Base-by-base conservation (phyloP, 208 protist species). In the Leishmania guyanensis region DNA sequence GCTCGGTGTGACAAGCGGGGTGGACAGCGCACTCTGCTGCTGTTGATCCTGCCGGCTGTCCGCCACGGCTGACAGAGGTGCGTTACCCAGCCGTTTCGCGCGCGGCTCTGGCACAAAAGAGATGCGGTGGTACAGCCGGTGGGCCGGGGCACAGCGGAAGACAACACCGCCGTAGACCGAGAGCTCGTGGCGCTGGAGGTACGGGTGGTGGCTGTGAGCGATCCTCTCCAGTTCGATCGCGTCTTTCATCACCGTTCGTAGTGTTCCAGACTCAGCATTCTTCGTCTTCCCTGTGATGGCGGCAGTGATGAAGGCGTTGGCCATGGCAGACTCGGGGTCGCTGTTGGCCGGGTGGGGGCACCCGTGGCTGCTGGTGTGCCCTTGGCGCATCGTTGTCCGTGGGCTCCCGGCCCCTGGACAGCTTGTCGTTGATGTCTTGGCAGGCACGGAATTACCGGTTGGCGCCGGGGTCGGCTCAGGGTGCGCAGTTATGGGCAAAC, bases 71-170 rank as follows among this genome's bases (percentile, higher is more conserved):
- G 80, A 53, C 48, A 78, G 60, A 58, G 78, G 72, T 73, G 73
- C 66, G 60, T 80, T 66, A 71, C 66, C 71, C 36, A 80, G 22
- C 51, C 81, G 50, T 60, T 78, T 80, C 80, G 78, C 71, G 20
- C 73, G 66, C 20, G 71, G 62, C 53, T 80, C 78, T 12, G 86
- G 62, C 14, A 88, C 84, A 3, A 91, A 75, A 20, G 77, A 76
- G 54, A 91, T 82, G 80, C 81, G 83, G 65, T 90, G 78, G 72
- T 93, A 93, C 17, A 86, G 86, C 43, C 90, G 90, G 53, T 80
- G 85, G 6, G 87, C 83, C 14, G 90, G 90, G 39, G 90, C 90
- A 33, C 77, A 84, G 73, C 86, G 77, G 71, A 93, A 93, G 79
- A 88, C 72, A 6, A 93, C 90, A 39, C 86, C 88, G 56, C 77